These are phyloP conservation scores for Yamadazyma siamensis DNA, from an alignment of 1,139 yeast genomes.

Conservation along the genomic window DNA sequence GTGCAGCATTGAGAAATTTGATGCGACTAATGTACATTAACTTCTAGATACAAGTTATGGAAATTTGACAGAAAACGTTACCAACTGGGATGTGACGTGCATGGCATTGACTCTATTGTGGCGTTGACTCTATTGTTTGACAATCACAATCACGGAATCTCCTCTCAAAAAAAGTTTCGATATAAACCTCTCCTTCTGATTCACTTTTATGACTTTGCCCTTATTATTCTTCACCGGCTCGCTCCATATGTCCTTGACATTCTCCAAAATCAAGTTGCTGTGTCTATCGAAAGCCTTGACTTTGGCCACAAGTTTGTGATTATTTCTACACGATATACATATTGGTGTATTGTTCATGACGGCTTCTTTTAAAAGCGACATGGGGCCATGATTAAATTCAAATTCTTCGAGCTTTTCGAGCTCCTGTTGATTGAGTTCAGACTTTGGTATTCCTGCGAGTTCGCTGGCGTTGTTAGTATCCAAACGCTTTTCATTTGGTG, in stretches of 20 bases:
- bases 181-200: slow-evolving; percentile 79
- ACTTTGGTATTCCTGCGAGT: slow-evolving; percentile 64
- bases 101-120: too few species aligned
- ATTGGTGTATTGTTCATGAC: slow-evolving; percentile 73
- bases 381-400: slow-evolving; percentile 88
- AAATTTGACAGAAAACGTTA: too few species aligned
- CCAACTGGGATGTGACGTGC: too few species aligned
- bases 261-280: slow-evolving; percentile 87
- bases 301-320: slow-evolving; percentile 84
- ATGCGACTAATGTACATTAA: too few species aligned
- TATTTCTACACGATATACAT: slow-evolving; percentile 85
- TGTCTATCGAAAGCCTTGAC: slow-evolving; percentile 96
- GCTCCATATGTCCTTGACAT: slow-evolving; percentile 90
- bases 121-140: too few species aligned
- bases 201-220: slow-evolving; percentile 68
- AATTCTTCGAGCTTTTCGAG: slow-evolving; percentile 81
- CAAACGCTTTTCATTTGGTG: neutral
- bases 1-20: too few species aligned
- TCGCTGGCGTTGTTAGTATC: slow-evolving; percentile 41
- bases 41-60: too few species aligned
- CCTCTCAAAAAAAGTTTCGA: slow-evolving; percentile 92
- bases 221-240: slow-evolving; percentile 62
- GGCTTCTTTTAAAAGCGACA: slow-evolving; percentile 79
- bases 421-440: slow-evolving; percentile 80
- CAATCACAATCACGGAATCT: slow-evolving; percentile 84